Evolutionary conservation across 164 flowering plant genomes (phyloP), one percentile per base, ranked within the genome.

Genomic region (Berberis thunbergii): DNA sequence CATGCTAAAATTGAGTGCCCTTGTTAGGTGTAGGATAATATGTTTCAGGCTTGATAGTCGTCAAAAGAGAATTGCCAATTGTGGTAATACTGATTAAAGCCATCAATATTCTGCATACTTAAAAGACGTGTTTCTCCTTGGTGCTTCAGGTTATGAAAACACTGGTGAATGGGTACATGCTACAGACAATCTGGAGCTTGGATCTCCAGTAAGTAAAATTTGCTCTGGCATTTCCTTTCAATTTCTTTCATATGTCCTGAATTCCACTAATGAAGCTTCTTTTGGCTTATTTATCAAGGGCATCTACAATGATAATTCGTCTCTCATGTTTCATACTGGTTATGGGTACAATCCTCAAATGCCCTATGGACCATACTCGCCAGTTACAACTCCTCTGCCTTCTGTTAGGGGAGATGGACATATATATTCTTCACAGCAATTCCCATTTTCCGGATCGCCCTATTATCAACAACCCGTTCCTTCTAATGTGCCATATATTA

Each of bases 351-450:
- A 73, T 73, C 82, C 91, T 48, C 96, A 86, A 62, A 82, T 86
- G 86, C 93, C 91, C 42, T 90, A 82, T 74, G 97, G 95, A 13
- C 96, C 89, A 65, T 94, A 84, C 75, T 91, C 99, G 39, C 96
- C 99, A 2, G 84, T 81, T 49, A 83, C 94, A 57, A 81, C 92
- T 41, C 91, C 98, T 60, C 59, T 89, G 64, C 88, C 89, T 54
- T 75, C 88, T 54, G 78, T 79, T 11, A 79, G 86, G 57, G 73
- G 74, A 56, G 87, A 85, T 66, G 82, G 81, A 26, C 87, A 75
- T 57, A 46, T 81, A 43, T 81, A 74, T 64, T 68, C 86, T 42
- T 69, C 83, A 13, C 88, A 80, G 58, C 86, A 84, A 62, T 69
- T 75, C 48, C 78, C 85, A 13, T 81, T 75, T 60, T 79, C 96